phyloP scores from a whole-genome alignment of 805 yeast species.

The Lachancea sp. region DNA sequence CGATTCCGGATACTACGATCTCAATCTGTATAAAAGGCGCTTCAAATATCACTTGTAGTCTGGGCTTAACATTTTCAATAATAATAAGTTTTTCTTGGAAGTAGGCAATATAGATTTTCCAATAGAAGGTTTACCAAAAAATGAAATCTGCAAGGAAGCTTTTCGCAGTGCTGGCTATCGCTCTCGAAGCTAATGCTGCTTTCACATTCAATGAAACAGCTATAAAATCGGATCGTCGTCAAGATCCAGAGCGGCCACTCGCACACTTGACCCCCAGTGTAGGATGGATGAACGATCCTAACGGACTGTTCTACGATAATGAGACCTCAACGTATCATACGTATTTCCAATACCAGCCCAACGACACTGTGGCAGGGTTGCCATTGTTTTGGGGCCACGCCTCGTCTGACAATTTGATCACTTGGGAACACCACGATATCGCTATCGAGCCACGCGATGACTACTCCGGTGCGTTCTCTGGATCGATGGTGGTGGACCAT shows the following conservation, averaged over 20 bases:
- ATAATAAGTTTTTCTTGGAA: too few relatives aligned
- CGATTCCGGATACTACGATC: too few relatives aligned
- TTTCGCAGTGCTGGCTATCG: background rate
- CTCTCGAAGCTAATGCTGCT: too few relatives aligned
- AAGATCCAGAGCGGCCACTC: constrained; percentile 12
- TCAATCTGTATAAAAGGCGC: too few relatives aligned
- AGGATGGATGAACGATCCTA: constrained; percentile 43
- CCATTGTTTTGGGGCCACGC: constrained; percentile 41
- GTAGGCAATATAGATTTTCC: too few relatives aligned
- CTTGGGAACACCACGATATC: constrained; percentile 32
- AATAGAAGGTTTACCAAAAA: too few relatives aligned
- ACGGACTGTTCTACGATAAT: constrained; percentile 35
- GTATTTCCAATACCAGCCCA: constrained; percentile 37
- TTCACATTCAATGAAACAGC: too few relatives aligned
- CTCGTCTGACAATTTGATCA: constrained; percentile 30
- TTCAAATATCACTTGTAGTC: too few relatives aligned
- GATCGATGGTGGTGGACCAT: constrained; percentile 34
- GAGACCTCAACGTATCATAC: constrained; percentile 31
- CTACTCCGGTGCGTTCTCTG: constrained; percentile 33
- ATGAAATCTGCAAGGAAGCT: too few relatives aligned
- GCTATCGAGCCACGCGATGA: constrained; percentile 30
- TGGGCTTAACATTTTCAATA: too few relatives aligned
- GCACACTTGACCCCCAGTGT: constrained; percentile 33
- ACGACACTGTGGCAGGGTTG: constrained; percentile 29
- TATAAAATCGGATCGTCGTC: too few relatives aligned